Base-by-base conservation (phyloP, 495 filamentous ascomycete genomes). In the Tuber indicum region DNA sequence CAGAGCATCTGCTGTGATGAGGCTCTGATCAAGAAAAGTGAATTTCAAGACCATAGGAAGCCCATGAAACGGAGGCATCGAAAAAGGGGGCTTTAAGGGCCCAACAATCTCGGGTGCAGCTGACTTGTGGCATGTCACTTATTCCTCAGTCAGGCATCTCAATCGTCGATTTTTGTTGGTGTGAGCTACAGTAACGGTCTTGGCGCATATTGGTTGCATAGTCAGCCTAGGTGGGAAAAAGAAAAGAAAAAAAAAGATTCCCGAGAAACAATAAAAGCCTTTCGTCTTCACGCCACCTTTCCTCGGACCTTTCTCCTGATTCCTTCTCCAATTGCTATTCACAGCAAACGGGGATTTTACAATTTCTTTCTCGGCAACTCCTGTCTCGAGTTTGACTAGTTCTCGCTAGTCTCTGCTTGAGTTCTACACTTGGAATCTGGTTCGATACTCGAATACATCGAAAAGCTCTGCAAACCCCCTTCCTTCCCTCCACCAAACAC, bases 121-220 rank as follows among this genome's bases (percentile, higher is more conserved):
- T 66, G 58, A 32, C 26, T 32, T 66, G 58, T 10, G 6, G 42
- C 12, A 66, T 32, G 10, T 66, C 58, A 66, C 32, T 62, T 66
- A 17, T 66, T 32, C 58, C 45, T 16, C 2, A 16, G 45, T 66
- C 12, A 16, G 3, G n/a, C 58, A 32, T 66, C 8, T 32, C 8
- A 66, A 14, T 32, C 26, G 12, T 66, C 58, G 58, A 32, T 66
- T 32, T 32, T 10, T 16, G n/a, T 32, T 32, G n/a, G 58, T 32
- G 58, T 66, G 58, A 66, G 58, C 32, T 66, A 66, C 58, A 66
- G 58, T 66, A 66, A 66, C 58, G 58, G 0, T 66, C 58, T 66
- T 66, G 58, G 58, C 58, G 58, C 58, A 66, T 66, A 32, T 66
- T 66, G 1, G n/a, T 66, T 66, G 10, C 52, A 62, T 62, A 14